Percentiles rank a stretch among this genome's conserved stretches.
These are phyloP conservation scores for Rhodocollybia butyracea DNA, from an alignment of 768 basidiomycete genomes.

Conservation along the genomic window DNA sequence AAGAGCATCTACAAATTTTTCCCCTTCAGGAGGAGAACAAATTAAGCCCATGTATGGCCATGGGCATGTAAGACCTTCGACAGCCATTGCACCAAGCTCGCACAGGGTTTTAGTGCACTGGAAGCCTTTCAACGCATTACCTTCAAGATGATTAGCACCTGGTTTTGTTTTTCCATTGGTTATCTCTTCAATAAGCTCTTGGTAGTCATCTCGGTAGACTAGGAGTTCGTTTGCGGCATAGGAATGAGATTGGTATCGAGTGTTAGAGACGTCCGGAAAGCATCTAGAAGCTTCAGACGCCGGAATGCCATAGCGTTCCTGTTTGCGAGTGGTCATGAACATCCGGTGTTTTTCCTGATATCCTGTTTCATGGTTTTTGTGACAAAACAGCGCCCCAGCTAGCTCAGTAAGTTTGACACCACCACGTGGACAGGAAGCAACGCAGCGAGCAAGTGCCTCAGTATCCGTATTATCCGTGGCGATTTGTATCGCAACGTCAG, in stretches of 20 bases:
- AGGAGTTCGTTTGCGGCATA: not conserved
- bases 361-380: constrained; percentile 24
- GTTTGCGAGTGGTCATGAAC: constrained; percentile 5
- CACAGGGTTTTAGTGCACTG: not conserved
- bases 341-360: constrained; percentile 11
- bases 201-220: not conserved
- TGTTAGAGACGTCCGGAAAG: constrained; percentile 18
- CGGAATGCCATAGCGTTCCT: not conserved
- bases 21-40: not conserved
- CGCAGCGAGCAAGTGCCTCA: not conserved
- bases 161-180: not conserved
- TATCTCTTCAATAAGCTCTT: not conserved
- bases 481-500: not conserved
- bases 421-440: not conserved
- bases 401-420: constrained; percentile 5
- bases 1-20: not conserved
- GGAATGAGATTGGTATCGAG: constrained; percentile 13
- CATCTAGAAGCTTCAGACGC: not conserved
- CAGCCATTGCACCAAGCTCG: not conserved
- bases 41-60: not conserved
- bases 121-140: not conserved
- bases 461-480: not conserved
- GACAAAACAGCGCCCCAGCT: constrained; percentile 16
- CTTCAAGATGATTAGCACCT: not conserved
- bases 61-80: not conserved